Evolutionary conservation across 257 asterid genomes (phyloP), one percentile per base, ranked within the genome.

Genomic region (Nicotiana sylvestris): DNA sequence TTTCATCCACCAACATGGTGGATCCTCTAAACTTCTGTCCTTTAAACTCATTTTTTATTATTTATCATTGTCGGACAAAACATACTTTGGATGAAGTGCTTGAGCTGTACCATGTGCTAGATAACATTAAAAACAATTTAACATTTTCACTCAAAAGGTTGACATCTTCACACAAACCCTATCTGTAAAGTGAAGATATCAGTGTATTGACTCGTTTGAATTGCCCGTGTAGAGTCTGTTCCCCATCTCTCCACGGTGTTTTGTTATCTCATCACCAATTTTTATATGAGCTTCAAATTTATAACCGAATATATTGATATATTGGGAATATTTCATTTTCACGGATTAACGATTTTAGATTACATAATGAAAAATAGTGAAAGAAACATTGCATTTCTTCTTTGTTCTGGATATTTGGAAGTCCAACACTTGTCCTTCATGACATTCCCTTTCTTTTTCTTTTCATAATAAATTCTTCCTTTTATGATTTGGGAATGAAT

Each of bases 51-150:
- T 51, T 76, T 51, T 25, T 51, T 49, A 27, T 76, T 74, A 74
- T 49, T 27, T 4, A 51, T 76, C 80, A 51, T 51, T 76, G 46
- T 76, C 27, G 43, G 80, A 51, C 64, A 51, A 49, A 49, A 76
- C 25, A 51, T 51, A 51, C 80, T 15, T 27, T 29, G 64, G 80
- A 76, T 27, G 43, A 76, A 76, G 80, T 76, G 80, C 16, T 76
- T 76, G 64, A 76, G 80, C 80, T 76, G 80, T 76, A 27, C 80
- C 80, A 76, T 76, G 80, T 76, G 80, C 80, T 76, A 76, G 80
- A 74, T 49, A 51, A 51, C 64, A 49, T 76, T 0, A 51, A 51
- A 76, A 51, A 76, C 46, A 51, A 27, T 29, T 21, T 27, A 49
- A 43, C 25, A 27, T 27, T 13, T 49, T 49, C 62, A 27, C 37